Percentiles rank a stretch among this genome's conserved stretches.
phyloP scores from a whole-genome alignment of 1,284 basidiomycete genomes.

The Puccinia horiana region DNA sequence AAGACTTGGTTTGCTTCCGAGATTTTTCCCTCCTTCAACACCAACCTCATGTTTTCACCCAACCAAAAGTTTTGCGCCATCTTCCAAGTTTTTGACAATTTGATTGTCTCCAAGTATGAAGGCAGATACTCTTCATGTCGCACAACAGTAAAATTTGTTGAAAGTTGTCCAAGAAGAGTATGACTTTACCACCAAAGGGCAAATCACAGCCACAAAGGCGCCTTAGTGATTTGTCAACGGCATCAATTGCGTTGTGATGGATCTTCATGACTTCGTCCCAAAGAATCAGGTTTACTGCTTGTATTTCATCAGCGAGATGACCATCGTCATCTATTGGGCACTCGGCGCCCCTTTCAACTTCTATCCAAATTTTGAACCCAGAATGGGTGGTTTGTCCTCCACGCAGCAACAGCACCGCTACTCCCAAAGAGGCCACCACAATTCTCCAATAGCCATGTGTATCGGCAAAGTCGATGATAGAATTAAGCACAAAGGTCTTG shows the following conservation, averaged over 20 bases:
- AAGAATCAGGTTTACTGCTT: no score
- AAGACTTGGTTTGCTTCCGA: background rate
- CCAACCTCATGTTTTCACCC: background rate
- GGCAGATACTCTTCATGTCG: background rate
- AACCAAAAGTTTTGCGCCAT: background rate
- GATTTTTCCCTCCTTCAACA: background rate
- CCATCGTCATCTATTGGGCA: background rate
- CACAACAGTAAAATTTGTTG: background rate
- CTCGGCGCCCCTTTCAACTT: background rate
- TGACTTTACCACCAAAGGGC: background rate
- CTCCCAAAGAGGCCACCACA: no score
- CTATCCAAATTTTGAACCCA: slow-evolving; percentile 61
- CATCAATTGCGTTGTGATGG: background rate
- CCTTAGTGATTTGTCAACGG: background rate
- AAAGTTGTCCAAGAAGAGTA: background rate
- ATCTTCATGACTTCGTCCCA: background rate
- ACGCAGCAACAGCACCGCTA: slow-evolving; percentile 60
- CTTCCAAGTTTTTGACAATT: background rate
- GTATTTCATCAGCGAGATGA: background rate
- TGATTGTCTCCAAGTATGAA: background rate
- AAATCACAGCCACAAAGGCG: background rate
- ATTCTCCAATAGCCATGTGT: slow-evolving; percentile 58
- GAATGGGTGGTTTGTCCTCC: slow-evolving; percentile 63
- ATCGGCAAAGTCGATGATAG: slow-evolving; percentile 58
- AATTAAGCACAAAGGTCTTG: slow-evolving; percentile 64